These are phyloP conservation scores for Osmanthus fragrans DNA, from an alignment of 257 asterid genomes.

Conservation along the genomic window DNA sequence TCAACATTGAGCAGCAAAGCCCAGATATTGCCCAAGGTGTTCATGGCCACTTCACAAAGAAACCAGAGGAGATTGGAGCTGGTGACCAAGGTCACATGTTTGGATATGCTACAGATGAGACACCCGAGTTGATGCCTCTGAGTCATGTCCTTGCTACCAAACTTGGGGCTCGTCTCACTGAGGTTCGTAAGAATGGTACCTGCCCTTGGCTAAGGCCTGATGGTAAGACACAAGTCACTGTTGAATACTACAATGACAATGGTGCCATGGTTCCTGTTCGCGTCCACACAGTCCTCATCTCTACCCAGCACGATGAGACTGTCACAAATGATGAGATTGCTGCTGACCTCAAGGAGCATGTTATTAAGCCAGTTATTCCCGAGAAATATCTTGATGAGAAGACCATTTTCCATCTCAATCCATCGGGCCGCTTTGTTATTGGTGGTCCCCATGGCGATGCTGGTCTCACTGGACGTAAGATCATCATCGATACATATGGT, in stretches of 20 bases:
- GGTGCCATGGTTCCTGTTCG: slow-evolving; percentile 46
- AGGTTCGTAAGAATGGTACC: slow-evolving; percentile 38
- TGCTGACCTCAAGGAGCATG: slow-evolving; percentile 41
- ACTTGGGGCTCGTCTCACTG: slow-evolving; percentile 45
- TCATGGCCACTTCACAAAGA: slow-evolving; percentile 40
- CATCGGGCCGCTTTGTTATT: slow-evolving; percentile 38
- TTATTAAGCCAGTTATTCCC: slow-evolving; percentile 40
- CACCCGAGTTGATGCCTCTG: slow-evolving; percentile 42
- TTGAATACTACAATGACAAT: slow-evolving; percentile 38
- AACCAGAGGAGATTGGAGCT: slow-evolving; percentile 41
- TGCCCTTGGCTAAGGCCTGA: slow-evolving; percentile 47
- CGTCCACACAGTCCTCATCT: slow-evolving; percentile 42
- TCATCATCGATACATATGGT: slow-evolving; percentile 39
- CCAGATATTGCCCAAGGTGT: slow-evolving; percentile 47
- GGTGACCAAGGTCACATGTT: slow-evolving; percentile 48
- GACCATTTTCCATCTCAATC: slow-evolving; percentile 43
- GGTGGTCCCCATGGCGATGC: slow-evolving; percentile 49
- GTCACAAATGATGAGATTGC: slow-evolving; percentile 46
- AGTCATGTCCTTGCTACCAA: slow-evolving; percentile 46
- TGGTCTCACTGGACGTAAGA: slow-evolving; percentile 48
- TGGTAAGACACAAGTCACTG: slow-evolving; percentile 46
- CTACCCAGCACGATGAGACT: slow-evolving; percentile 45
- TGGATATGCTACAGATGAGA: slow-evolving; percentile 45
- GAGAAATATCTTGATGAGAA: slow-evolving; percentile 39
- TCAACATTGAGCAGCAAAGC: slow-evolving; percentile 43